Percentiles rank a stretch among this genome's conserved stretches.
These are phyloP conservation scores for Babesia bigemina DNA, from an alignment of 169 alveolate genomes.

Conservation along the genomic window DNA sequence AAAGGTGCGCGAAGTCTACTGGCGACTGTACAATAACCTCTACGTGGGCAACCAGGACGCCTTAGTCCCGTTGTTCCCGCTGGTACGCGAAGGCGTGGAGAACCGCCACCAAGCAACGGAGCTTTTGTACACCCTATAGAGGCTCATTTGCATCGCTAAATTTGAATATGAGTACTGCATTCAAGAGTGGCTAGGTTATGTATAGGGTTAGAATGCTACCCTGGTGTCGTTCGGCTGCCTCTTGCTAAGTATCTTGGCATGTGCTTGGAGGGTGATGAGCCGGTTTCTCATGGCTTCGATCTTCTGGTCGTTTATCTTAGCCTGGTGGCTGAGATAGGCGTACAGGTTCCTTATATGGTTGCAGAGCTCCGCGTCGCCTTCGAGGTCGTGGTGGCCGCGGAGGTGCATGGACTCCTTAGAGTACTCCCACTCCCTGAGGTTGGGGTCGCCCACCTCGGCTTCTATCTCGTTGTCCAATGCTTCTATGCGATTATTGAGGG, in stretches of 20 bases:
- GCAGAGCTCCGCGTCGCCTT: constrained; percentile 52
- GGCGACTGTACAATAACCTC: constrained; percentile 98
- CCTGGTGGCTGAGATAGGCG: constrained; percentile 55
- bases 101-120: constrained; percentile 58
- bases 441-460: constrained; percentile 56
- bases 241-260: constrained; percentile 68
- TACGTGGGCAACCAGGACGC: constrained; percentile 99
- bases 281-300: constrained; percentile 63
- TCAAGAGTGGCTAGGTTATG: background rate
- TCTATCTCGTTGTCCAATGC: constrained; percentile 57
- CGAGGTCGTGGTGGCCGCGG: constrained; percentile 49
- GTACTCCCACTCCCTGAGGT: constrained; percentile 56
- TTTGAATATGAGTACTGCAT: background rate
- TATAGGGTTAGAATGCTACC: constrained; percentile 22
- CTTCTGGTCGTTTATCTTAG: constrained; percentile 63
- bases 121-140: constrained; percentile 54
- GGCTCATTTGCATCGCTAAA: background rate
- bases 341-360: constrained; percentile 56
- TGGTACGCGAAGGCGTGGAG: constrained; percentile 67
- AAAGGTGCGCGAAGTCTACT: constrained; percentile 93
- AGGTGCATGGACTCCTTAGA: constrained; percentile 23
- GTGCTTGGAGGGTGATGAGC: constrained; percentile 49
- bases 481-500: constrained; percentile 30
- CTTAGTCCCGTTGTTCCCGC: constrained; percentile 93
- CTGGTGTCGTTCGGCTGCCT: constrained; percentile 52